phyloP scores from a whole-genome alignment of 192 early-diverging fungal genomes.

The Coemansia sp. region DNA sequence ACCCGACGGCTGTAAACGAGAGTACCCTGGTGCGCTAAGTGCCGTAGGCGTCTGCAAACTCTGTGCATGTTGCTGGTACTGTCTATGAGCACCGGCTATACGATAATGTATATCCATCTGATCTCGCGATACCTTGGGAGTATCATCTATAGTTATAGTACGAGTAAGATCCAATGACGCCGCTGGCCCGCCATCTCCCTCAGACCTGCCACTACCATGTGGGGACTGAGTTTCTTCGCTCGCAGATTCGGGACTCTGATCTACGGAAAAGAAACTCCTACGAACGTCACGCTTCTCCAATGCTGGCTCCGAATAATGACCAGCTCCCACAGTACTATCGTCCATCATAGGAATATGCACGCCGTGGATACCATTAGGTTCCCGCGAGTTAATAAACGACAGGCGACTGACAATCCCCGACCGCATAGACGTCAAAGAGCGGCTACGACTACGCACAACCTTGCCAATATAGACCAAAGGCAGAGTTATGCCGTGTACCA shows the following conservation, averaged over 20 bases:
- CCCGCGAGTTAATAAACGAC: slow-evolving; percentile 51
- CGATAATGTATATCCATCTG: slow-evolving; percentile 57
- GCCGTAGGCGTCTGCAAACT: slow-evolving; percentile 31
- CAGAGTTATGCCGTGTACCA: slow-evolving; percentile 85
- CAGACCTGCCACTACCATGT: background rate
- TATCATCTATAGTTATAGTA: slow-evolving; percentile 56
- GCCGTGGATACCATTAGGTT: slow-evolving; percentile 35
- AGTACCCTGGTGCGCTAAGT: slow-evolving; percentile 27
- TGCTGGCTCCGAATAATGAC: background rate
- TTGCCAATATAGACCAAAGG: slow-evolving; percentile 74
- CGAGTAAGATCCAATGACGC: slow-evolving; percentile 32
- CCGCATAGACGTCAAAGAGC: slow-evolving; percentile 49
- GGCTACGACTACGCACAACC: slow-evolving; percentile 50
- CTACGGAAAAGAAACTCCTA: background rate
- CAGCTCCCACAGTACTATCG: slow-evolving; percentile 4
- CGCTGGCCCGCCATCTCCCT: slow-evolving; percentile 9
- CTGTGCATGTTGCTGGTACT: slow-evolving; percentile 41
- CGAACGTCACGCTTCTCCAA: slow-evolving; percentile 4
- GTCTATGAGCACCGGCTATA: slow-evolving; percentile 17
- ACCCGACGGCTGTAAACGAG: slow-evolving; percentile 15
- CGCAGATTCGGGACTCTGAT: background rate
- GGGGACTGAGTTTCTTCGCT: slow-evolving; percentile 13
- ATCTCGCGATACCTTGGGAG: slow-evolving; percentile 36
- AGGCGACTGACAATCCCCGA: slow-evolving; percentile 46
- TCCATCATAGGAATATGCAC: slow-evolving; percentile 42